These are phyloP conservation scores for Aspergillus calidoustus DNA, from an alignment of 2,329 filamentous ascomycete species.

Conservation along the genomic window DNA sequence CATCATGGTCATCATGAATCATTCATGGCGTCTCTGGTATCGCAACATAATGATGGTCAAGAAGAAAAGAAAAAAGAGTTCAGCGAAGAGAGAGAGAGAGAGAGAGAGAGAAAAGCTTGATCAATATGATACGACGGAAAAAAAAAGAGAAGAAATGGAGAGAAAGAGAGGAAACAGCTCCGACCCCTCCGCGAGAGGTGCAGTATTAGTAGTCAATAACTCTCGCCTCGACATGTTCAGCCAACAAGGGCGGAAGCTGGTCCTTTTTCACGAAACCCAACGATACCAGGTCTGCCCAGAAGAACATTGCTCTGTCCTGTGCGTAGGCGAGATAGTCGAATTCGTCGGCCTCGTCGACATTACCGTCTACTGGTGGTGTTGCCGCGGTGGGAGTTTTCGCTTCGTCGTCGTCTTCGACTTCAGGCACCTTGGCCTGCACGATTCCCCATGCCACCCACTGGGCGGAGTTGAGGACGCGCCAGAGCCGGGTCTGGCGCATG, in stretches of 20 bases:
- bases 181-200: not conserved
- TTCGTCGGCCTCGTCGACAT: slow-evolving; percentile 67
- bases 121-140: not conserved
- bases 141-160: not conserved
- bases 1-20: slow-evolving; percentile 21
- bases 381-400: slow-evolving; percentile 7
- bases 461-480: slow-evolving; percentile 85
- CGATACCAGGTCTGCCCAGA: slow-evolving; percentile 86
- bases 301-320: slow-evolving; percentile 87
- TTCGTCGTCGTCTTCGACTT: slow-evolving; percentile 58
- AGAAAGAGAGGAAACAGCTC: not conserved
- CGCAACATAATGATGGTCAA: slow-evolving; percentile 13
- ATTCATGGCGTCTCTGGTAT: slow-evolving; percentile 19
- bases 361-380: slow-evolving; percentile 45
- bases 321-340: slow-evolving; percentile 95
- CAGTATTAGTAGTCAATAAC: slow-evolving; percentile 63
- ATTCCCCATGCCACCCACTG: slow-evolving; percentile 97
- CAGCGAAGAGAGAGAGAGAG: not conserved
- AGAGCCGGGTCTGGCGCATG: slow-evolving; percentile 77
- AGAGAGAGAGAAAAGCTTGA: not conserved
- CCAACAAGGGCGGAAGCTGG: slow-evolving; percentile 74
- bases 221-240: slow-evolving; percentile 64
- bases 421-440: slow-evolving; percentile 87
- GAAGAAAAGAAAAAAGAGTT: not conserved
- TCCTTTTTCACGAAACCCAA: slow-evolving; percentile 75